These are phyloP conservation scores for Sporothrix schenckii DNA, from an alignment of 2,329 filamentous ascomycete species.

Conservation along the genomic window DNA sequence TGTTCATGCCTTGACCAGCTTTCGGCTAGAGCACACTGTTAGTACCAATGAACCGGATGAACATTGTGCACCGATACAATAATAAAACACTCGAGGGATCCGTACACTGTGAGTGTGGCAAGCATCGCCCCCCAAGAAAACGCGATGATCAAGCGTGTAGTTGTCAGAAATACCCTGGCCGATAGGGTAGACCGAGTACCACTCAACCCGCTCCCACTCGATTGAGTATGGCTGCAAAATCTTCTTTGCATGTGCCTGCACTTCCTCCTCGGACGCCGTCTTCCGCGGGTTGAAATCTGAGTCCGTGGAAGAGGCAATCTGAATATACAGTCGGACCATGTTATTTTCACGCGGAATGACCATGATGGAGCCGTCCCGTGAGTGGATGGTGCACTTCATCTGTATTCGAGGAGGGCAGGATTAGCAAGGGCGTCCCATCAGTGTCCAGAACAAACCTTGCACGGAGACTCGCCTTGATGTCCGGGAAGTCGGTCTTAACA, in stretches of 20 bases:
- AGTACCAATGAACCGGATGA: conserved; percentile 44
- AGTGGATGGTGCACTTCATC: conserved; percentile 78
- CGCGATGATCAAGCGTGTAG: conserved; percentile 68
- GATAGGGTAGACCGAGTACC: conserved; percentile 78
- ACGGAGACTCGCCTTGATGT: conserved; percentile 61
- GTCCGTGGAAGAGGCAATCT: conserved; percentile 64
- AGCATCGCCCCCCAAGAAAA: conserved; percentile 77
- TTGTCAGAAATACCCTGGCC: conserved; percentile 72
- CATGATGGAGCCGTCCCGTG: conserved; percentile 73
- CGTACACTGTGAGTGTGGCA: conserved; percentile 75
- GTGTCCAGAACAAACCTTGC: not conserved
- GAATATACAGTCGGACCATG: conserved; percentile 71
- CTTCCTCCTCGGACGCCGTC: conserved; percentile 64
- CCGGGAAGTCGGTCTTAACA: conserved; percentile 72
- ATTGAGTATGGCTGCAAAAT: conserved; percentile 69
- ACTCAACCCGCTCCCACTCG: conserved; percentile 68
- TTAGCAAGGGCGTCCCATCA: not conserved
- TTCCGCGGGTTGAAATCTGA: conserved; percentile 64
- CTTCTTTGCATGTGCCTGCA: conserved; percentile 66
- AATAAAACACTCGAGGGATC: conserved; percentile 30
- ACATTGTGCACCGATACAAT: not conserved
- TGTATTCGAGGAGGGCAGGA: conserved; percentile 40
- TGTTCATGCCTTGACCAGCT: conserved; percentile 80
- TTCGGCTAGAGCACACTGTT: conserved; percentile 53
- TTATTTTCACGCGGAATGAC: conserved; percentile 73